Percentiles rank a stretch among this genome's conserved stretches.
phyloP scores from a whole-genome alignment of 768 basidiomycete genomes.

The Agaricus subrufescens region DNA sequence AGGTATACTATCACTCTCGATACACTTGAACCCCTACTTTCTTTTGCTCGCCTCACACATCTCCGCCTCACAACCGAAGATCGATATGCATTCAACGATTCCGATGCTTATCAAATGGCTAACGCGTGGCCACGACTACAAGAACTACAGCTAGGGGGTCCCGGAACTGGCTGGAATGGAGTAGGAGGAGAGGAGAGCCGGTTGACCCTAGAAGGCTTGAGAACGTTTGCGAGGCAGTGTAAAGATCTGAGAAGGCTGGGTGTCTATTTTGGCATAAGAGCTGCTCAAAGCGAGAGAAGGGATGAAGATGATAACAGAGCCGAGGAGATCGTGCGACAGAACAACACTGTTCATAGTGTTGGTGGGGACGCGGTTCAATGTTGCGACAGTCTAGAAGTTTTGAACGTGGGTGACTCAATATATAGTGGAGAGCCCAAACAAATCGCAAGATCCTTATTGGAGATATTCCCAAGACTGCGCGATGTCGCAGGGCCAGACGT shows the following conservation, averaged over 20 bases:
- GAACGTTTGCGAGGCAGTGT: not conserved
- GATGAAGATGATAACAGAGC: not conserved
- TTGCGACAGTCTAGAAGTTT: not conserved
- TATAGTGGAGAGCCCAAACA: not conserved
- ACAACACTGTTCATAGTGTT: not conserved
- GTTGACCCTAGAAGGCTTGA: not conserved
- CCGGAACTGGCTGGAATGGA: not conserved
- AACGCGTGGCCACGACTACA: not conserved
- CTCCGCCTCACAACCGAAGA: not conserved
- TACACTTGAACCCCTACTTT: constrained; percentile 1
- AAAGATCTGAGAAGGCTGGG: not conserved
- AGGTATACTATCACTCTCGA: not conserved
- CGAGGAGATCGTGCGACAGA: not conserved
- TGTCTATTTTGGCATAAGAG: not conserved
- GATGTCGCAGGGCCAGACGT: not conserved
- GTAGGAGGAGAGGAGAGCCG: not conserved
- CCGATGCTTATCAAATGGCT: constrained; percentile 1
- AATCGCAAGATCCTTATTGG: not conserved
- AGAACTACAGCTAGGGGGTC: not conserved
- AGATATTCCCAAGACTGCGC: not conserved
- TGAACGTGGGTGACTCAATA: constrained; percentile 1
- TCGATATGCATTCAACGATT: not conserved
- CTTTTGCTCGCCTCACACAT: not conserved
- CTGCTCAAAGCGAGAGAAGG: not conserved
- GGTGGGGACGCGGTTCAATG: not conserved